Evolutionary conservation across 2,329 filamentous ascomycete species (phyloP).

Genomic region (Microcyclospora tardicrescens): DNA sequence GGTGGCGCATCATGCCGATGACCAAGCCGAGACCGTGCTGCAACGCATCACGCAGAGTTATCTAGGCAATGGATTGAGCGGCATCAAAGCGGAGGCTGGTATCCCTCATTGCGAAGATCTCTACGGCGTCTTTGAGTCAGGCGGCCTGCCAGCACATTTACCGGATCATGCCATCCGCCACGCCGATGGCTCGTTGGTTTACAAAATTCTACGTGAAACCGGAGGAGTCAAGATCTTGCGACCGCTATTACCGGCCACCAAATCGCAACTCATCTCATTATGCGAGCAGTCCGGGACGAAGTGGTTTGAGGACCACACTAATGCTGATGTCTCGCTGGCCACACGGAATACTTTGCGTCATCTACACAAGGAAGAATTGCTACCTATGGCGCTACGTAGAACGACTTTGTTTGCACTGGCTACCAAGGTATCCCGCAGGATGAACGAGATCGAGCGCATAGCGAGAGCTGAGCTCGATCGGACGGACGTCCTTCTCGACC

Average conservation of each 20-base stretch:
- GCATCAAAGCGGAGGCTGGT: slow-evolving; percentile 9
- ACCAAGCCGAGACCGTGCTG: slow-evolving; percentile 80
- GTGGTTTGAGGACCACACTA: slow-evolving; percentile 82
- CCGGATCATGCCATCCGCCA: not conserved
- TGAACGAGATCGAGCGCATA: slow-evolving; percentile 35
- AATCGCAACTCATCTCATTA: slow-evolving; percentile 60
- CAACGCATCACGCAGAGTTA: slow-evolving; percentile 62
- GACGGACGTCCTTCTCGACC: slow-evolving; percentile 25
- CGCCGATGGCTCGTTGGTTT: too few species aligned
- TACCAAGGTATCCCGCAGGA: slow-evolving; percentile 35
- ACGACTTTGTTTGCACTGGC: slow-evolving; percentile 51
- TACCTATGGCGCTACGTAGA: slow-evolving; percentile 60
- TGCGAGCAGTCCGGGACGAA: slow-evolving; percentile 53
- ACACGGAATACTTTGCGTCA: slow-evolving; percentile 67
- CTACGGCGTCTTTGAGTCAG: slow-evolving; percentile 48
- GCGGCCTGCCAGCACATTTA: slow-evolving; percentile 4
- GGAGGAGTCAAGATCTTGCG: slow-evolving; percentile 56
- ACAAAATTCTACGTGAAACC: slow-evolving; percentile 35
- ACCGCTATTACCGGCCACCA: slow-evolving; percentile 57
- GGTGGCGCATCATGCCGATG: slow-evolving; percentile 77
- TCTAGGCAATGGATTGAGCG: slow-evolving; percentile 49
- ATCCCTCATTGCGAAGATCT: slow-evolving; percentile 79
- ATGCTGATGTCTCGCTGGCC: slow-evolving; percentile 63
- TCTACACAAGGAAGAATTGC: slow-evolving; percentile 41
- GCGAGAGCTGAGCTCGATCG: slow-evolving; percentile 43